Base-by-base conservation (phyloP, 495 filamentous ascomycete genomes). In the Xanthoparmelia taractica region DNA sequence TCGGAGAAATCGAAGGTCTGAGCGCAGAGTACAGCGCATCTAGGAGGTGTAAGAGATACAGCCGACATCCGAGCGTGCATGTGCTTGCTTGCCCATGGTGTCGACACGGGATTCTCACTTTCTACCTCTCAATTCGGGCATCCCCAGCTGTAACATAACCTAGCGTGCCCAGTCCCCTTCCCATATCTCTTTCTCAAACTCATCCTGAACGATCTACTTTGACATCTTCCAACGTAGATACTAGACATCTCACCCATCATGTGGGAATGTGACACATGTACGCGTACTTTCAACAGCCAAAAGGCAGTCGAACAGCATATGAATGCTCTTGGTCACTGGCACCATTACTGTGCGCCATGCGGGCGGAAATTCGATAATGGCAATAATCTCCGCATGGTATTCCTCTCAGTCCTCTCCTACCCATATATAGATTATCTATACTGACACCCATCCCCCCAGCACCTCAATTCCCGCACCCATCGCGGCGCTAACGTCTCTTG, bases 391-490 rank as follows among this genome's bases (percentile, higher is more conserved):
- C 70, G 65, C 18, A 73, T 67, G 72, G 78, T 80, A 73, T 50
- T 2, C 25, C 45, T 50, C 47, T 50, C 23, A 8, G 4, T 7
- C 25, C 25, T 17, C 5, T 17, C 25, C 45, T 61, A 65, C 4
- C 25, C 8, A 31, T 58, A n/a, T n/a, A 17, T 36, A n/a, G 8
- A 17, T 36, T 10, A n/a, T 57, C 13, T 2, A n/a, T n/a, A n/a
- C 58, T 67, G 34, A 66, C 40, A 37, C 38, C 8, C 52, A 1
- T 34, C 15, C 25, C 25, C 41, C 18, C 58, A 81, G 78, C 78
- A 82, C 65, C 67, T 77, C 2, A 76, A 79, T 29, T 82, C 79
- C 0, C 69, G 66, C 20, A 70, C 64, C 29, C 76, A 79, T 63
- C 74, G 70, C 10, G 73, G 75, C 34, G 52, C 31, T 0, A 63